Evolutionary conservation across 495 filamentous ascomycete species (phyloP), one percentile per base, ranked within the genome.

Genomic region (Mytilinidion resinicola): DNA sequence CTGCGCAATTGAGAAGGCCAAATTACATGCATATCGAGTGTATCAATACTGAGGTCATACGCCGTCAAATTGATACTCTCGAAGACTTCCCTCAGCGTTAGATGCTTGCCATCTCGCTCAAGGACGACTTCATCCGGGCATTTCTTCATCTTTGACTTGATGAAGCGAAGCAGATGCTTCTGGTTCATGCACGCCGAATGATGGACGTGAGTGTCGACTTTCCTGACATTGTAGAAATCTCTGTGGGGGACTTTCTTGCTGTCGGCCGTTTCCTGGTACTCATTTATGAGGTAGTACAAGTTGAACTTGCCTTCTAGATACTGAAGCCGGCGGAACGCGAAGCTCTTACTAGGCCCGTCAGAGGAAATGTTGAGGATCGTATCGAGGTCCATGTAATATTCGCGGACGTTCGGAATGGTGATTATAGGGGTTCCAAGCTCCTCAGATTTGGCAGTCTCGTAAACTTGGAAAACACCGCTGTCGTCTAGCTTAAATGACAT

Each of bases 161-260:
- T 98, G 72, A 97, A 98, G 39, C 93, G 88, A 58, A 98, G 78
- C 42, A 98, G 76, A 78, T 98, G 93, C 68, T 98, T 98, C 75
- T 97, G 93, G 71, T 97, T 98, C 93, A 98, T 98, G 70, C 95
- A 97, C 39, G 93, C 95, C 5, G 93, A 98, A 71, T 98, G 93
- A 71, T 98, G 93, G 59, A 98, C 93, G 78, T 98, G 93, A 12
- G 93, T 98, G 72, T 98, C 93, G 20, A 98, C 95, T 72, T 98
- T 98, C 59, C 93, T 81, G 50, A 98, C 93, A 67, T 98, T 98
- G 75, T 98, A 98, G 67, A 98, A 98, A 72, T 98, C 93, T 74
- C 93, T 82, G 70, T 98, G 93, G 25, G 93, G 93, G 9, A 97
- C 95, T 67, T 83, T 89, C 73, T 98, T 98, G 73, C 88, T 95